Evolutionary conservation across 768 basidiomycete species (phyloP).

Genomic region (Suillus subaureus): DNA sequence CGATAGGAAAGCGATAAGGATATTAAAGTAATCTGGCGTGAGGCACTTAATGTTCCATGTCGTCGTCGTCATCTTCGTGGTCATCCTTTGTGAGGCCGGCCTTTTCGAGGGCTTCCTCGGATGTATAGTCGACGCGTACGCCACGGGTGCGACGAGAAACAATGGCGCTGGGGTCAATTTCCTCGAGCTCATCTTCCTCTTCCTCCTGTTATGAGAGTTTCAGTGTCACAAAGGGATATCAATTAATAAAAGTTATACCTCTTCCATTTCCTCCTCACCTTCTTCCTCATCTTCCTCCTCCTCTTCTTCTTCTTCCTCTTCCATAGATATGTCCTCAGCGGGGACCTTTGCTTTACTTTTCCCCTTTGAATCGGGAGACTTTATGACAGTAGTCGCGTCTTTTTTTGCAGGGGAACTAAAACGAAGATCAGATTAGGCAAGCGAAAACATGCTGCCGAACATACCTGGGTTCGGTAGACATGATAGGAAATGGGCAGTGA

Average conservation of each 20-base stretch:
- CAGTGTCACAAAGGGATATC: slow-evolving; percentile 22
- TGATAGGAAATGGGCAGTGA: slow-evolving; percentile 9
- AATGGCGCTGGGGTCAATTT: slow-evolving; percentile 67
- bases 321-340: slow-evolving; percentile 52
- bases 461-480: slow-evolving; percentile 32
- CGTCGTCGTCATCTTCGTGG: slow-evolving; percentile 39
- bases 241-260: slow-evolving; percentile 21
- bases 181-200: slow-evolving; percentile 50
- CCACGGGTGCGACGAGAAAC: slow-evolving; percentile 72
- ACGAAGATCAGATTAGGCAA: not conserved
- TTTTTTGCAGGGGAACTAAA: slow-evolving; percentile 23
- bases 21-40: not conserved
- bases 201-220: slow-evolving; percentile 28
- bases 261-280: slow-evolving; percentile 35
- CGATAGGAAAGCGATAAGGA: not conserved
- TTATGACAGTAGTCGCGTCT: slow-evolving; percentile 28
- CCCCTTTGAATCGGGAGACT: slow-evolving; percentile 44
- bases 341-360: slow-evolving; percentile 68
- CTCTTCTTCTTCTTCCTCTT: slow-evolving; percentile 45
- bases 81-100: slow-evolving; percentile 43
- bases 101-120: slow-evolving; percentile 67
- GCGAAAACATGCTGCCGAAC: not conserved
- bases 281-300: slow-evolving; percentile 40
- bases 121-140: slow-evolving; percentile 74
- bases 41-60: slow-evolving; percentile 17